Evolutionary conservation across 768 basidiomycete genomes (phyloP).

Genomic region (Butyriboletus loyo): DNA sequence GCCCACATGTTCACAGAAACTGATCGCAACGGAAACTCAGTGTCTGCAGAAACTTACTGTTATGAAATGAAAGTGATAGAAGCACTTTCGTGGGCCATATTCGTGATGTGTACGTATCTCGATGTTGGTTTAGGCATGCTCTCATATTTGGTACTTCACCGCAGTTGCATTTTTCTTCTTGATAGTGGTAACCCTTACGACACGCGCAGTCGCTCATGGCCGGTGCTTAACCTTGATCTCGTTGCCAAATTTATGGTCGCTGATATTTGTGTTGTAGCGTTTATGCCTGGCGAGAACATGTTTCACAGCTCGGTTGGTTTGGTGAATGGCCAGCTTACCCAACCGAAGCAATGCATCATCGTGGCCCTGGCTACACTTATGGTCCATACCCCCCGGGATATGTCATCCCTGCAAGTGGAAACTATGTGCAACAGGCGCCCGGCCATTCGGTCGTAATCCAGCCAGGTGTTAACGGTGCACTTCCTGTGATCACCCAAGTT

Average conservation of each 20-base stretch:
- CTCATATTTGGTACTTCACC: background rate
- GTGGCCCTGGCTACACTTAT: slow-evolving; percentile 26
- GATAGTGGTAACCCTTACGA: slow-evolving; percentile 56
- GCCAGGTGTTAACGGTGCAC: slow-evolving; percentile 57
- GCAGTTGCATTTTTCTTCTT: slow-evolving; percentile 48
- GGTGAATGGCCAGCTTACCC: slow-evolving; percentile 64
- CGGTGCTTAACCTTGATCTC: slow-evolving; percentile 17
- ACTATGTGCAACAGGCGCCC: slow-evolving; percentile 47
- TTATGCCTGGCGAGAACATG: slow-evolving; percentile 34
- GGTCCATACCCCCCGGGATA: slow-evolving; percentile 32
- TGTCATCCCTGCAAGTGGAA: slow-evolving; percentile 24
- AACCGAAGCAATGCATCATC: slow-evolving; percentile 22
- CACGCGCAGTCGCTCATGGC: slow-evolving; percentile 32
- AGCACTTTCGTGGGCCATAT: slow-evolving; percentile 76
- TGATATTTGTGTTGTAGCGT: slow-evolving; percentile 9
- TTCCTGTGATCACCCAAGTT: slow-evolving; percentile 60
- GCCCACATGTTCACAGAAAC: background rate
- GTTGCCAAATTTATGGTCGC: background rate
- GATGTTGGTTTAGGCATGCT: background rate
- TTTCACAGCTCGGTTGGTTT: slow-evolving; percentile 72
- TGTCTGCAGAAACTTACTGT: slow-evolving; percentile 55
- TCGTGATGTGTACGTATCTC: slow-evolving; percentile 44
- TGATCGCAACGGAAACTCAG: slow-evolving; percentile 35
- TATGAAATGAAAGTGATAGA: slow-evolving; percentile 79
- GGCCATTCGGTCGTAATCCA: slow-evolving; percentile 69